Percentiles rank a stretch among this genome's conserved stretches.
Evolutionary conservation across 2,329 filamentous ascomycete species (phyloP).

Genomic region (Alternaria ventricosa): DNA sequence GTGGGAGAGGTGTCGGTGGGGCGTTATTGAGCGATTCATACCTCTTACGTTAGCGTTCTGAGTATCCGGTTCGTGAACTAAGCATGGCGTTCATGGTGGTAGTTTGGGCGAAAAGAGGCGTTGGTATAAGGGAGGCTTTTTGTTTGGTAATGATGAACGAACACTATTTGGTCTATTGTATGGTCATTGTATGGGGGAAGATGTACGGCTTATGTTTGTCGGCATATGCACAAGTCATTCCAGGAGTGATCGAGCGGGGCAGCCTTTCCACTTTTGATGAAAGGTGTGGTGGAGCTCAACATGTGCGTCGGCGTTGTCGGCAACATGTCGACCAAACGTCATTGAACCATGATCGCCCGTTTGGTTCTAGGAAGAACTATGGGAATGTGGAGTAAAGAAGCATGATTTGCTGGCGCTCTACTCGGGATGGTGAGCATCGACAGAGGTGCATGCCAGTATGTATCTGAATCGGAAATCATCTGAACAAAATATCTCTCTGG

Average conservation of each 20-base stretch:
- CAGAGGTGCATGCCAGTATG: neutral
- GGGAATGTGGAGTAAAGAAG: neutral
- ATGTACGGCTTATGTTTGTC: neutral
- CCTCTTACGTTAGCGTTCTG: slow-evolving; percentile 2
- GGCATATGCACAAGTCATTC: neutral
- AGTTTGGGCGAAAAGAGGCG: slow-evolving; percentile 1
- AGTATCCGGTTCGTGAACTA: neutral
- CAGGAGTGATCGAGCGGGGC: neutral
- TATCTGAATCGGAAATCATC: neutral
- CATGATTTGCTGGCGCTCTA: neutral
- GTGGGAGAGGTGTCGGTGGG: slow-evolving; percentile 26
- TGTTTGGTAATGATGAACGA: neutral
- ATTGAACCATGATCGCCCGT: neutral
- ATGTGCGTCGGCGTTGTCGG: neutral
- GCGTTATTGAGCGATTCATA: slow-evolving; percentile 9
- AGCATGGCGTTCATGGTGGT: slow-evolving; percentile 7
- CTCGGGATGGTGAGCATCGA: neutral
- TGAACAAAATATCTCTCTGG: neutral
- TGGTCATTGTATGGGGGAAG: neutral
- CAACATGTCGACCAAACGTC: neutral
- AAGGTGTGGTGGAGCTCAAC: neutral
- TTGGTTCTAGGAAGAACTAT: neutral
- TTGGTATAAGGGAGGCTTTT: neutral
- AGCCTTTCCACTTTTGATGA: neutral
- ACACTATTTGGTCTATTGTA: neutral